Percentiles rank a stretch among this genome's conserved stretches.
Evolutionary conservation across 768 basidiomycete species (phyloP).

Genomic region (Phlebiopsis flavidoalba): DNA sequence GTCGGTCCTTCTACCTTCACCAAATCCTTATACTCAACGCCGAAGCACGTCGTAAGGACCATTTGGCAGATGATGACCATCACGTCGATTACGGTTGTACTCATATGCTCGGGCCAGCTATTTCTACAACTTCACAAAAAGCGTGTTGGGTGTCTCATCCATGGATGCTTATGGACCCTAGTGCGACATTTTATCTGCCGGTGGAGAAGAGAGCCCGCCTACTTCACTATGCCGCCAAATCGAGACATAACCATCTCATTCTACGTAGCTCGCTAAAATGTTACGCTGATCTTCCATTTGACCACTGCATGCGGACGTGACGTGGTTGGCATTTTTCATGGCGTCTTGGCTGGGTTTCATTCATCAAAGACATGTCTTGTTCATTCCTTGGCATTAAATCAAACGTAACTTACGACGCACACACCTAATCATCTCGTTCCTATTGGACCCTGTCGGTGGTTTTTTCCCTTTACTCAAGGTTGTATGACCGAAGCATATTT

Average conservation of each 20-base stretch:
- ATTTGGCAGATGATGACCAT: conserved; percentile 96
- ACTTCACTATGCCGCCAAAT: background rate
- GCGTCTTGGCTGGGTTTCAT: conserved; percentile 90
- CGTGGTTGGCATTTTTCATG: conserved; percentile 81
- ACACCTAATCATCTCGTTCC: conserved; percentile 42
- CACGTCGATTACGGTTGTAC: conserved; percentile 83
- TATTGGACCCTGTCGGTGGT: conserved; percentile 57
- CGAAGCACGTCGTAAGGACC: conserved; percentile 89
- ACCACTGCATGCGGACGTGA: conserved; percentile 59
- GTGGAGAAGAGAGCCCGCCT: conserved; percentile 60
- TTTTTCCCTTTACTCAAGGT: conserved; percentile 48
- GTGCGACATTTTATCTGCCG: conserved; percentile 89
- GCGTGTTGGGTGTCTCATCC: conserved; percentile 82
- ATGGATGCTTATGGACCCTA: conserved; percentile 92
- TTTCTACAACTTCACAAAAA: conserved; percentile 77
- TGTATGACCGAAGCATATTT: conserved; percentile 46
- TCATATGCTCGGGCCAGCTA: conserved; percentile 81
- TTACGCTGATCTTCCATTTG: conserved; percentile 74
- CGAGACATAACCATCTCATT: background rate
- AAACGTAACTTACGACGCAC: conserved; percentile 44
- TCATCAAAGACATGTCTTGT: conserved; percentile 82
- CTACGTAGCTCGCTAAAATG: conserved; percentile 83
- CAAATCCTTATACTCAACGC: conserved; percentile 90
- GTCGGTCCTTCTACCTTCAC: conserved; percentile 85
- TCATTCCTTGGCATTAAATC: conserved; percentile 67